Conservation (phyloP, 2,329 filamentous ascomycete genomes). For the Diaporthe ampelina region DNA sequence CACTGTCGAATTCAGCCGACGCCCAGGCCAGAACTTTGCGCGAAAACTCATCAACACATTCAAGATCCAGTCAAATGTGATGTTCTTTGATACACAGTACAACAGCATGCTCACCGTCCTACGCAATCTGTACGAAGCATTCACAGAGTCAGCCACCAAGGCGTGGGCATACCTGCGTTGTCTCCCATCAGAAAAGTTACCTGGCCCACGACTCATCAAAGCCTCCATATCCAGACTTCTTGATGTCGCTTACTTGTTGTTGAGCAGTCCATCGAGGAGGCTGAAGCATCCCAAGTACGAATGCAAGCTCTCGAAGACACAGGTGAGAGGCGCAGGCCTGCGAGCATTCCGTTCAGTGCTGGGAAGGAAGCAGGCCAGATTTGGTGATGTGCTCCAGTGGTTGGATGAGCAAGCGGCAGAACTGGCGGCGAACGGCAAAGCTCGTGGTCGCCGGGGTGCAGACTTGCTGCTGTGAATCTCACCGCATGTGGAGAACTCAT, state of each 20-base stretch:
- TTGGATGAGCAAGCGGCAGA: conserved; percentile 64
- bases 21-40: conserved; percentile 83
- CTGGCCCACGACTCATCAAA: conserved; percentile 65
- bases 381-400: conserved; percentile 76
- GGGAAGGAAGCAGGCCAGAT: conserved; percentile 78
- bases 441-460: conserved; percentile 45
- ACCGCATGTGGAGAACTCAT: background rate
- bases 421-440: conserved; percentile 47
- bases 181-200: conserved; percentile 70
- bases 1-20: conserved; percentile 81
- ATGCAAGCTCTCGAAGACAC: conserved; percentile 71
- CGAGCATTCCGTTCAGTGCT: conserved; percentile 80
- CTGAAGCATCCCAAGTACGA: conserved; percentile 64
- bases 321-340: conserved; percentile 75
- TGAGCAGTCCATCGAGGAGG: conserved; percentile 68
- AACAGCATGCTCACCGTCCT: conserved; percentile 80
- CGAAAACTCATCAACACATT: conserved; percentile 84
- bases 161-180: conserved; percentile 73
- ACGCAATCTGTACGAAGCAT: conserved; percentile 80
- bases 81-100: conserved; percentile 85
- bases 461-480: background rate
- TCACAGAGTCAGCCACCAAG: conserved; percentile 84
- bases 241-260: conserved; percentile 73
- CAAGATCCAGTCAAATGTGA: conserved; percentile 86
- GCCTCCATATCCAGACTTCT: conserved; percentile 77